Base-by-base conservation (phyloP, 2,329 filamentous ascomycete species). In the Xylariaceae sp. region DNA sequence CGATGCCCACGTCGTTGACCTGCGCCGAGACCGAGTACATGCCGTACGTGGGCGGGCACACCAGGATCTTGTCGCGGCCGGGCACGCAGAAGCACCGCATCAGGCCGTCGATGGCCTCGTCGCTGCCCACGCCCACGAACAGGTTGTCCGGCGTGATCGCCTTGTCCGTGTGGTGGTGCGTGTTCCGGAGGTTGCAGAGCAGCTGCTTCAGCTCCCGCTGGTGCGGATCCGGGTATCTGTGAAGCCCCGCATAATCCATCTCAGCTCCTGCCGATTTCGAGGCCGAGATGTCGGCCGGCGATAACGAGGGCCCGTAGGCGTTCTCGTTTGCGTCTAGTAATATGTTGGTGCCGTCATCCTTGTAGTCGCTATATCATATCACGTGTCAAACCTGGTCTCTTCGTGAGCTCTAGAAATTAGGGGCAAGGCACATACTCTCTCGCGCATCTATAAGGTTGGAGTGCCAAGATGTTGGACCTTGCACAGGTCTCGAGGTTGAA, bases 261-360 rank as follows among this genome's bases (percentile, higher is more conserved):
- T 81, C 68, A 14, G 81, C 70, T 18, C 62, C 60, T 23, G 32
- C 12, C n/a, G 60, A 56, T 34, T 65, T 57, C 2, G 66, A 59
- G 33, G 69, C 62, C 36, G 70, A 60, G 9, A 75, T 64, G 34
- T 70, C 68, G 9, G 70, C 67, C 28, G 73, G 57, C 1, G 72
- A 67, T 34, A 96, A 68, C 2, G 86, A 83, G 0, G 92, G 90
- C 0, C 92, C 92, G 56, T 84, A 96, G 43, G 92, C 88, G 59
- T 98, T 98, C 68, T 98, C 92, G 58, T 98, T 98, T 53, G 92
- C 92, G 61, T 98, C 92, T 50, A 98, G 84, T 36, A 98, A 82
- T 55, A 97, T 81, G 59, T 97, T 97, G 43, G 81, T 90, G 52
- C 92, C 92, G 60, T 98, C 85, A 62, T 98, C 90, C 69, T 98